phyloP scores from a whole-genome alignment of 768 basidiomycete species.

The Mrakia hoshinonis region DNA sequence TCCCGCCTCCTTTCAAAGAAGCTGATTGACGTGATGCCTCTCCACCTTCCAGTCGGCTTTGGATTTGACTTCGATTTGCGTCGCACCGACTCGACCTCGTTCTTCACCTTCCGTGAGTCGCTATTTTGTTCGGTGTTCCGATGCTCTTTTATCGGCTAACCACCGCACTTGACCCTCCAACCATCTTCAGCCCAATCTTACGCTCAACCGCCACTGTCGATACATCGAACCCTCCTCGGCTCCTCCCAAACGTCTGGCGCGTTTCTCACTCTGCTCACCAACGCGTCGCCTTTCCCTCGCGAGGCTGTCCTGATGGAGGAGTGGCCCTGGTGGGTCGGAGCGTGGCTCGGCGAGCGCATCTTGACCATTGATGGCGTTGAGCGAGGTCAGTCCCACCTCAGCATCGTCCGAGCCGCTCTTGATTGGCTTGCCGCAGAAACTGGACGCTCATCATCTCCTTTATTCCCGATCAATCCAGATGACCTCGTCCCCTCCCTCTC shows the following conservation, averaged over 20 bases:
- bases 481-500: conserved; percentile 15
- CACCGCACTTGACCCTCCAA: not conserved
- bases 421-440: not conserved
- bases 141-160: too few species aligned
- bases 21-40: not conserved
- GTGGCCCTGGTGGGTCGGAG: conserved; percentile 85
- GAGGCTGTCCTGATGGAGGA: conserved; percentile 72
- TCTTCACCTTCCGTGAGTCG: conserved; percentile 33
- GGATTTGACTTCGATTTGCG: conserved; percentile 21
- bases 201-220: conserved; percentile 50
- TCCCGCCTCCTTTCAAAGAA: not conserved
- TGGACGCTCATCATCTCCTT: not conserved
- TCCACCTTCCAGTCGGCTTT: not conserved
- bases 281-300: conserved; percentile 48
- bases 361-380: conserved; percentile 46
- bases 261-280: conserved; percentile 59
- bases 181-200: conserved; percentile 31
- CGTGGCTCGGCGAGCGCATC: conserved; percentile 71
- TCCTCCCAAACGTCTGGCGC: conserved; percentile 66
- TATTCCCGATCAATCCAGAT: not conserved
- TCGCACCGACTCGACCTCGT: conserved; percentile 31
- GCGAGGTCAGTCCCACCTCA: conserved; percentile 28
- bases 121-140: too few species aligned
- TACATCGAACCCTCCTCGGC: conserved; percentile 64
- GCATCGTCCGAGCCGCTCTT: not conserved